Conservation (phyloP, 2,329 filamentous ascomycete genomes). For the Chaetomium strumarium region DNA sequence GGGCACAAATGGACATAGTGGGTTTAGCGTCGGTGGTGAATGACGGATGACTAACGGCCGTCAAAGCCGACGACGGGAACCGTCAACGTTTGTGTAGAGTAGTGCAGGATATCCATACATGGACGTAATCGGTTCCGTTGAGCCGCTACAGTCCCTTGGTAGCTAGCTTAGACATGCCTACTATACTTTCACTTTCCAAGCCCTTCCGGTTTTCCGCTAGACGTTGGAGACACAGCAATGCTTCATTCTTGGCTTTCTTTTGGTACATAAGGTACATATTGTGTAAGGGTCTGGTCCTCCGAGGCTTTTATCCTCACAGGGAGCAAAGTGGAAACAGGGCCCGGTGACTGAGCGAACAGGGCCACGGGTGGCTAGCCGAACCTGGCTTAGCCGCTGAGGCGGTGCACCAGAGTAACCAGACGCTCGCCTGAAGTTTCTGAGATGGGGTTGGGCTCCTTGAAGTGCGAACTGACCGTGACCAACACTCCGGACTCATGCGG, state of each 20-base stretch:
- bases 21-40: background rate
- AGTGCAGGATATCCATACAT: too few species aligned
- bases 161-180: too few species aligned
- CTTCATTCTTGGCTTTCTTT: background rate
- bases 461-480: background rate
- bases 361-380: background rate
- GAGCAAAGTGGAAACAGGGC: background rate
- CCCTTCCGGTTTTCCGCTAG: too few species aligned
- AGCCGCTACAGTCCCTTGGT: too few species aligned
- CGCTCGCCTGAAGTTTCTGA: background rate
- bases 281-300: too few species aligned
- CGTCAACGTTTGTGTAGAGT: background rate
- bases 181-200: too few species aligned
- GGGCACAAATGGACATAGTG: background rate
- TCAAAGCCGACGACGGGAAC: background rate
- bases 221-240: too few species aligned
- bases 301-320: too few species aligned
- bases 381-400: background rate
- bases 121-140: too few species aligned
- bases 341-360: background rate
- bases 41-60: conserved; percentile 1
- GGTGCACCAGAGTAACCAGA: background rate
- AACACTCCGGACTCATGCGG: too few species aligned
- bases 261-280: too few species aligned
- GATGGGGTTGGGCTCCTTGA: background rate